Base-by-base conservation (phyloP, 257 asterid species). In the Oldenlandia corymbosa region DNA sequence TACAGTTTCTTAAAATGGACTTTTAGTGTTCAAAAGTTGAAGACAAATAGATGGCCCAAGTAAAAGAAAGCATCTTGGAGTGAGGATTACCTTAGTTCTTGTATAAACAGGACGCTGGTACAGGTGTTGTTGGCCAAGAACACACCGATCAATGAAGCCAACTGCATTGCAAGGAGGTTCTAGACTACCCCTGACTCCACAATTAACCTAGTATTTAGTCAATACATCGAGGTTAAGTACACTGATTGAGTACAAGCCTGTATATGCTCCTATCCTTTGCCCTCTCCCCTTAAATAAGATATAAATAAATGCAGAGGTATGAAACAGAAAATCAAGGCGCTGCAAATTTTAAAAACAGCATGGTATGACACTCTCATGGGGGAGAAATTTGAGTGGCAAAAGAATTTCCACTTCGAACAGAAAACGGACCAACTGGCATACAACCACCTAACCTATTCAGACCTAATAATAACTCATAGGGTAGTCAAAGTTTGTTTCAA, bases 141-240 rank as follows among this genome's bases (percentile, higher is more conserved):
- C 28, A 58, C 72, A 73, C 57, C 95, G 80, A 83, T 90, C 97
- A 69, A 90, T 67, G 71, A 87, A 78, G 68, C 95, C 97, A 73
- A 88, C 95, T 27, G 85, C 95, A 64, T 88, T 90, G 82, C 97
- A 90, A 66, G 97, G 88, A 79, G 97, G 97, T 51, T 78, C 77
- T n/a, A 90, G 90, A 68, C 85, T 90, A 70, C 97, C 90, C 75
- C 85, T 84, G 64, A 81, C 59, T 62, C 85, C 92, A 75, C 97
- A 90, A 58, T 75, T 72, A 70, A 90, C 97, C 97, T 90, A 71
- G 68, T 48, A 71, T 79, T 51, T 30, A 61, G 48, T 49, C 67
- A 63, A 61, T 21, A 60, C 54, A 51, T 27, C 14, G 56, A 26
- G 42, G 48, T 11, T 37, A 43, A 39, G 18, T 57, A 43, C 36